Evolutionary conservation across 441 rosid species (phyloP).

Genomic region (Rhodomyrtus psidioides): DNA sequence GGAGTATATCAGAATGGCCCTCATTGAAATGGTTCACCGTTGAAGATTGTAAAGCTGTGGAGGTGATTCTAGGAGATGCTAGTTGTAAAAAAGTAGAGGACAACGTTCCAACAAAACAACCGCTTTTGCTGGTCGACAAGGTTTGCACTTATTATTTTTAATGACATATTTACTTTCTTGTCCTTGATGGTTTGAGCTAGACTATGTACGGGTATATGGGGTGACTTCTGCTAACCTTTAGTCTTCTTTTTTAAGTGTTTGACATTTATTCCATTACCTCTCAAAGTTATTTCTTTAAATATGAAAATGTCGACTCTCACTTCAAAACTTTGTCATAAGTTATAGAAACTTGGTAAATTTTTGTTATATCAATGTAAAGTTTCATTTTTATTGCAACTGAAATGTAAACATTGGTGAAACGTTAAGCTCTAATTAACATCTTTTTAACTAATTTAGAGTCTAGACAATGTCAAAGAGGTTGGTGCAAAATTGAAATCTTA

Average conservation of each 20-base stretch:
- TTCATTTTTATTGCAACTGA: neutral
- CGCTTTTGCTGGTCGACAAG: accelerated
- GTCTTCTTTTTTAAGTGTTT: neutral
- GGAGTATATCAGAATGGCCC: neutral
- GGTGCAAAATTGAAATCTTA: neutral
- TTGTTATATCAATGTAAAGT: neutral
- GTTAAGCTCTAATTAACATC: neutral
- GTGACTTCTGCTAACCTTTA: neutral
- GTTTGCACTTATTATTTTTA: neutral
- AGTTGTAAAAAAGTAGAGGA: accelerated
- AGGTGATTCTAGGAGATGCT: neutral
- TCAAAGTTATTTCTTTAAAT: neutral
- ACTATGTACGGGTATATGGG: neutral
- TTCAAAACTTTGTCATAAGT: neutral
- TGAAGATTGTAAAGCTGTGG: neutral
- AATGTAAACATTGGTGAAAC: no score
- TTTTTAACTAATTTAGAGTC: neutral
- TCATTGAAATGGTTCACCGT: neutral
- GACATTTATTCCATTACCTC: neutral
- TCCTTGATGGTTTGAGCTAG: neutral
- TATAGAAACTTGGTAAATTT: neutral
- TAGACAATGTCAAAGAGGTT: neutral
- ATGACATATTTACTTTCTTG: neutral
- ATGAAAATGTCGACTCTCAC: accelerated
- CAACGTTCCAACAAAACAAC: accelerated